A percentile compares a stretch with the other conserved stretches of the same genome.
phyloP scores from a whole-genome alignment of 225 moss, liverwort and hornwort genomes.

The Rhytidiadelphus loreus region DNA sequence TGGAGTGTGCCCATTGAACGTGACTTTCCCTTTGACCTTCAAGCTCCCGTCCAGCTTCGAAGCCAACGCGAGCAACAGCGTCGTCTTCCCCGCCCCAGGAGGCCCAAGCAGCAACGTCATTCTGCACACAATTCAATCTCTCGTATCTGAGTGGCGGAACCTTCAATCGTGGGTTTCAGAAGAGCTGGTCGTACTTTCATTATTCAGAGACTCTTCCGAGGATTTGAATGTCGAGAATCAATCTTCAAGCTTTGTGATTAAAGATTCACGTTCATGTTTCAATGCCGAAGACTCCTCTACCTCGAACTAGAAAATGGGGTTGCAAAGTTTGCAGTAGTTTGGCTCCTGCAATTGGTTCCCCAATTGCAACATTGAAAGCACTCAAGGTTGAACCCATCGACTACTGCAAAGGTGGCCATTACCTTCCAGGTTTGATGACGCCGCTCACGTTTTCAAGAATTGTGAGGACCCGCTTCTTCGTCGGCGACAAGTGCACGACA shows the following conservation, averaged over 20 bases:
- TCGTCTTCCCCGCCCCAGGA: conserved; percentile 48
- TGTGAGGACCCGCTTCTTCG: conserved; percentile 31
- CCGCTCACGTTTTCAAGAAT: conserved; percentile 59
- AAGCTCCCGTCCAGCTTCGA: conserved; percentile 22
- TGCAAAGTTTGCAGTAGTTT: neutral
- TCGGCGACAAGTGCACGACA: conserved; percentile 2
- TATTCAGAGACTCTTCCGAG: neutral
- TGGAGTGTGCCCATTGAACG: conserved; percentile 34
- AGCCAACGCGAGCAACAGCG: conserved; percentile 38
- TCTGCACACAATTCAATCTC: neutral
- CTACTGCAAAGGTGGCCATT: neutral
- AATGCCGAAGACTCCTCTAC: neutral
- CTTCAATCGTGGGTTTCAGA: neutral
- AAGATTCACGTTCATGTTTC: neutral
- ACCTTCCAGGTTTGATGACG: conserved; percentile 58
- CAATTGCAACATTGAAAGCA: neutral
- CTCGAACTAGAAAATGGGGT: neutral
- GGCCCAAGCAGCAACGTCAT: conserved; percentile 53
- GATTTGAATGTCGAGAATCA: neutral
- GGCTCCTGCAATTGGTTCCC: neutral
- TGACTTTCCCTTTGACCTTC: conserved; percentile 31
- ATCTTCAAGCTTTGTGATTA: neutral
- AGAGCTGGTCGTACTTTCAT: neutral
- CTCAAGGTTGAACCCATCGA: neutral
- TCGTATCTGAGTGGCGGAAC: neutral